These are phyloP conservation scores for Calonectria henricotiae DNA, from an alignment of 2,329 filamentous ascomycete genomes.

Conservation along the genomic window DNA sequence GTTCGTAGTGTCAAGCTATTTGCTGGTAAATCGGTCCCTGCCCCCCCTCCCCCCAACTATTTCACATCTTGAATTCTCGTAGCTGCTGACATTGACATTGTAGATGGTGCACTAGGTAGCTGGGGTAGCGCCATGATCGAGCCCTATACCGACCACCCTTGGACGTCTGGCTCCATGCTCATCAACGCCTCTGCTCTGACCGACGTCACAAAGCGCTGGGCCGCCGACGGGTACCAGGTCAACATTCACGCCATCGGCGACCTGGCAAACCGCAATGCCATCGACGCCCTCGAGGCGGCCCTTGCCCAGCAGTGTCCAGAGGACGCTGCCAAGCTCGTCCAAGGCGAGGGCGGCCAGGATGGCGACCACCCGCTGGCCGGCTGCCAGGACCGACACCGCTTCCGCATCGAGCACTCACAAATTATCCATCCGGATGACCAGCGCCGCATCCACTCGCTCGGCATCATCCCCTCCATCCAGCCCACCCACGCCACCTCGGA, in stretches of 20 bases:
- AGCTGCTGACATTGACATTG: conserved; percentile 8
- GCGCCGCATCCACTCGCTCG: conserved; percentile 70
- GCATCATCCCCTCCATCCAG: conserved; percentile 79
- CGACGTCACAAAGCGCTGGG: conserved; percentile 72
- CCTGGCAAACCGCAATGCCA: conserved; percentile 75
- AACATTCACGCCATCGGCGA: conserved; percentile 84
- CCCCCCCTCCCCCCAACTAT: too few species aligned
- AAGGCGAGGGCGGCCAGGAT: conserved; percentile 18
- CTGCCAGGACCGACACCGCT: conserved; percentile 72
- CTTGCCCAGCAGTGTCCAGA: conserved; percentile 70
- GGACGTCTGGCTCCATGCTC: conserved; percentile 76
- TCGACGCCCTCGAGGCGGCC: conserved; percentile 75
- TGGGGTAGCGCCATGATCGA: conserved; percentile 83
- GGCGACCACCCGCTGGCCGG: conserved; percentile 55
- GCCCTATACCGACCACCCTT: conserved; percentile 77
- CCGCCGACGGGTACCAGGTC: conserved; percentile 75
- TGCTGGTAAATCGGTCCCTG: conserved; percentile 64
- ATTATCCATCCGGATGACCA: conserved; percentile 80
- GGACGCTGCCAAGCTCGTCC: conserved; percentile 44
- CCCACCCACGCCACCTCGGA: conserved; percentile 82
- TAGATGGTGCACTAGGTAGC: conserved; percentile 79
- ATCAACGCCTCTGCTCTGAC: conserved; percentile 75
- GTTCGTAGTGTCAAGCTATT: conserved; percentile 80
- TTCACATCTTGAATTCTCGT: not conserved
- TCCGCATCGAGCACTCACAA: conserved; percentile 81